Evolutionary conservation across 2,329 filamentous ascomycete species (phyloP).

Genomic region (Huntiella omanensis): DNA sequence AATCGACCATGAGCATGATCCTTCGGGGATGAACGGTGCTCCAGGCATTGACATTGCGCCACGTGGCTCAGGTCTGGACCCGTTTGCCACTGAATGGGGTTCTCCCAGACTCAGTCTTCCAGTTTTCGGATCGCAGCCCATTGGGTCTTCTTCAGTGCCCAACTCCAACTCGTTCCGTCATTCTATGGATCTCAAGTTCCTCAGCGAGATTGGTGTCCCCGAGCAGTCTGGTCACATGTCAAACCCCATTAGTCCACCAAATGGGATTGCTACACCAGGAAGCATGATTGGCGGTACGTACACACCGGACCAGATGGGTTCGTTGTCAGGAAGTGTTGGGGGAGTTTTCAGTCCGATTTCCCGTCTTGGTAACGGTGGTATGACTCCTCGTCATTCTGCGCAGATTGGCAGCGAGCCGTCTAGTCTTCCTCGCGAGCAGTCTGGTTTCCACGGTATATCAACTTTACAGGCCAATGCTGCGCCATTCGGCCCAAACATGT

Average conservation of each 20-base stretch:
- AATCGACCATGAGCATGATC: constrained; percentile 6
- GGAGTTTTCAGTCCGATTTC: constrained; percentile 9
- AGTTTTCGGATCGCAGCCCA: constrained; percentile 6
- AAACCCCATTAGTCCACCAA: constrained; percentile 10
- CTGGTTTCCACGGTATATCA: constrained; percentile 12
- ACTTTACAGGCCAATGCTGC: constrained; percentile 58
- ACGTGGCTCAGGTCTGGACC: constrained; percentile 19
- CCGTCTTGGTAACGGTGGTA: constrained; percentile 5
- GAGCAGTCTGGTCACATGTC: constrained; percentile 3
- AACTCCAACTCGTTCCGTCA: constrained; percentile 25
- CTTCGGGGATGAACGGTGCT: not conserved
- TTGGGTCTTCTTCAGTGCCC: constrained; percentile 9
- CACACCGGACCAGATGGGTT: constrained; percentile 1
- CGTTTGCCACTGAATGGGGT: constrained; percentile 19
- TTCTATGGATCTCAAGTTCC: constrained; percentile 37
- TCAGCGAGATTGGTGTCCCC: constrained; percentile 22
- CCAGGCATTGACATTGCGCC: constrained; percentile 18
- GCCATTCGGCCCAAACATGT: constrained; percentile 50
- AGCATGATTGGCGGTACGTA: constrained; percentile 7
- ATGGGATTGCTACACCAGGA: constrained; percentile 7
- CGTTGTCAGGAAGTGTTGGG: not conserved
- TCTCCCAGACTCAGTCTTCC: constrained; percentile 5
- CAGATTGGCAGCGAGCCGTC: constrained; percentile 6
- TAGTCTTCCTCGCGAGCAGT: constrained; percentile 5
- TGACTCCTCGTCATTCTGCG: constrained; percentile 5